A percentile compares a stretch with the other conserved stretches of the same genome.
Evolutionary conservation across 495 filamentous ascomycete genomes (phyloP).

Genomic region (Apiosordaria backusii): DNA sequence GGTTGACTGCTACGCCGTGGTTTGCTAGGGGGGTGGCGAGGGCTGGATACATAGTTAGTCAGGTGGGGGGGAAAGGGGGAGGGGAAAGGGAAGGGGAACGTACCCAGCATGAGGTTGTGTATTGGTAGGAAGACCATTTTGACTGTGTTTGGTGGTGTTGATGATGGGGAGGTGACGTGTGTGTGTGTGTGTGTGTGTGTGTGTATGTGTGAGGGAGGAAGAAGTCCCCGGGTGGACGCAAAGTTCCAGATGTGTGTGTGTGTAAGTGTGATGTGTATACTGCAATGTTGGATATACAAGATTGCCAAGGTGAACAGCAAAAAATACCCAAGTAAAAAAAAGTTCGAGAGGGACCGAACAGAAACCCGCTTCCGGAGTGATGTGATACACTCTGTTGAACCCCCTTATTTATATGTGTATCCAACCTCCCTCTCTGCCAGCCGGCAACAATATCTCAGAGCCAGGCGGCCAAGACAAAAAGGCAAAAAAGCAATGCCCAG

Average conservation of each 20-base stretch:
- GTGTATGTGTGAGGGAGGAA: no score
- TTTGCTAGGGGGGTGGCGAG: constrained; percentile 26
- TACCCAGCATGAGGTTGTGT: constrained; percentile 14
- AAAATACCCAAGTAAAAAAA: neutral
- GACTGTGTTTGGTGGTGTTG: neutral
- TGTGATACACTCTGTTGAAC: neutral
- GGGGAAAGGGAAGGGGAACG: constrained; percentile 1
- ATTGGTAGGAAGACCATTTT: constrained; percentile 15
- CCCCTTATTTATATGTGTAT: neutral
- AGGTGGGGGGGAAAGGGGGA: neutral
- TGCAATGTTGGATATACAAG: neutral
- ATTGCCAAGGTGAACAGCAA: neutral
- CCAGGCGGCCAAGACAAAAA: neutral
- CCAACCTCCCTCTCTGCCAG: neutral
- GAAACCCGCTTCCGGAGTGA: neutral
- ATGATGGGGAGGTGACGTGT: neutral
- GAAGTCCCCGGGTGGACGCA: neutral
- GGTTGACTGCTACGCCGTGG: constrained; percentile 25
- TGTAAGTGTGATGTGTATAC: neutral
- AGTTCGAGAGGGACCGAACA: neutral
- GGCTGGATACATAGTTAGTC: constrained; percentile 16
- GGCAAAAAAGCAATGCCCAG: neutral
- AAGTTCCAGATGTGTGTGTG: neutral
- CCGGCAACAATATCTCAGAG: neutral
- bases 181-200: neutral